Evolutionary conservation across 768 basidiomycete species (phyloP).

Genomic region (Tubosaeta brunneosetosa): DNA sequence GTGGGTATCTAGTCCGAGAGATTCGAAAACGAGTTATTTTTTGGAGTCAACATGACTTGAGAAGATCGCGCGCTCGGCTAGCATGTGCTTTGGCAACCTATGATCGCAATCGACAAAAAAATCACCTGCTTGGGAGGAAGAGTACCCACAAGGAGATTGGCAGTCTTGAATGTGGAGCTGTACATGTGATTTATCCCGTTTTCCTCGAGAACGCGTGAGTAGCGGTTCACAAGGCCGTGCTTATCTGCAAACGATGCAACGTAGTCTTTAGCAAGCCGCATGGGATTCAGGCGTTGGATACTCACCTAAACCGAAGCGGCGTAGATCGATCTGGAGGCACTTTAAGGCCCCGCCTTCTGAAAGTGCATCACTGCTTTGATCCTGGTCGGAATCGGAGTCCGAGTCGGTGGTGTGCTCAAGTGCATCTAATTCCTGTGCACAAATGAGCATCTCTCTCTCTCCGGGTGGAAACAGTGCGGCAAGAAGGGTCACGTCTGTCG

Average conservation of each 20-base stretch:
- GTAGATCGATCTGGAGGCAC: conserved; percentile 73
- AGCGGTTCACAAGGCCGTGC: conserved; percentile 72
- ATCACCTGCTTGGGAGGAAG: conserved; percentile 2
- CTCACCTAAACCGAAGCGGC: conserved; percentile 65
- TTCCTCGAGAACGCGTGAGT: conserved; percentile 66
- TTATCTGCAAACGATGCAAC: conserved; percentile 46
- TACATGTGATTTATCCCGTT: conserved; percentile 82
- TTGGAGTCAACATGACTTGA: conserved; percentile 48
- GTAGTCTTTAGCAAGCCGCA: background rate
- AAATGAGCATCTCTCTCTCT: conserved; percentile 71
- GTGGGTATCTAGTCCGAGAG: conserved; percentile 15
- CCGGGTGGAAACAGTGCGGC: conserved; percentile 65
- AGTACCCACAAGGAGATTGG: conserved; percentile 60
- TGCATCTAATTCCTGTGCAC: conserved; percentile 62
- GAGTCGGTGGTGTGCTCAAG: conserved; percentile 37
- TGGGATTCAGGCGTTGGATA: conserved; percentile 4
- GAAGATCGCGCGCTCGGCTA: conserved; percentile 50
- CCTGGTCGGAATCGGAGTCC: conserved; percentile 37
- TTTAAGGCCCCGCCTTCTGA: conserved; percentile 43
- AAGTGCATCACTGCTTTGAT: conserved; percentile 32
- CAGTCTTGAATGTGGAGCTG: conserved; percentile 78
- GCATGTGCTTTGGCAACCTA: conserved; percentile 59
- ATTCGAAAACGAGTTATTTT: conserved; percentile 5
- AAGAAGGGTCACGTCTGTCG: conserved; percentile 63
- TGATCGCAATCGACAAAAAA: background rate